Percentiles rank a stretch among this genome's conserved stretches.
Evolutionary conservation across 305 asterid species (phyloP).

Genomic region (Fraxinus velutina): DNA sequence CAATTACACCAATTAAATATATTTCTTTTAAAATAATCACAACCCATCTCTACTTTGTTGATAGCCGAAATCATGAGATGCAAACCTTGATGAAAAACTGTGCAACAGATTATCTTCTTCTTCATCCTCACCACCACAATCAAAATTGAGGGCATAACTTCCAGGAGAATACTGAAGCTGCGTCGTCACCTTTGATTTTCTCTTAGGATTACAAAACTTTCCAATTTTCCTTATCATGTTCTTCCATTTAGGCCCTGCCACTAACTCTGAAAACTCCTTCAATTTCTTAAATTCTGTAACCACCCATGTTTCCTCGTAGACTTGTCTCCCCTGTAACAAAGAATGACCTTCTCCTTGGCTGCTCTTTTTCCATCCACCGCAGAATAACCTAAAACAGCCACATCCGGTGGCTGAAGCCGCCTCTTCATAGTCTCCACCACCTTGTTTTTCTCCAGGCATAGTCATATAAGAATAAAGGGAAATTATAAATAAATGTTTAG

Average conservation of each 20-base stretch:
- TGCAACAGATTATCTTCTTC: conserved; percentile 38
- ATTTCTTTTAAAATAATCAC: conserved; percentile 2
- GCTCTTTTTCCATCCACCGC: conserved; percentile 28
- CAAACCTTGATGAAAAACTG: conserved; percentile 57
- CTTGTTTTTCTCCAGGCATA: conserved; percentile 7
- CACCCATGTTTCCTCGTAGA: conserved; percentile 35
- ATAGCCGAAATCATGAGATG: conserved; percentile 30
- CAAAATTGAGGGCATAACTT: conserved; percentile 69
- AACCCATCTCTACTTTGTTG: conserved; percentile 30
- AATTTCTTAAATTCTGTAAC: conserved; percentile 33
- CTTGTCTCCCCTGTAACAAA: conserved; percentile 24
- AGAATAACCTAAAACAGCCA: conserved; percentile 45
- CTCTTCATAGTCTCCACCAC: conserved; percentile 9
- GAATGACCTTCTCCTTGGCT: conserved; percentile 25
- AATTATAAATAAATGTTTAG: neutral
- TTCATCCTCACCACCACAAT: conserved; percentile 26
- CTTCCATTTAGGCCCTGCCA: conserved; percentile 78
- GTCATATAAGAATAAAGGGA: neutral
- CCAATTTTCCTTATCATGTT: conserved; percentile 54
- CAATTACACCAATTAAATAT: neutral
- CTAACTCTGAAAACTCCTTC: conserved; percentile 53
- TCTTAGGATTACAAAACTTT: conserved; percentile 33
- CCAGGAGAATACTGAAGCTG: conserved; percentile 58
- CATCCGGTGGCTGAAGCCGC: conserved; percentile 19
- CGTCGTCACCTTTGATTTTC: neutral